These are phyloP conservation scores for Yamadazyma diospyri DNA, from an alignment of 1,139 yeast species.

Conservation along the genomic window DNA sequence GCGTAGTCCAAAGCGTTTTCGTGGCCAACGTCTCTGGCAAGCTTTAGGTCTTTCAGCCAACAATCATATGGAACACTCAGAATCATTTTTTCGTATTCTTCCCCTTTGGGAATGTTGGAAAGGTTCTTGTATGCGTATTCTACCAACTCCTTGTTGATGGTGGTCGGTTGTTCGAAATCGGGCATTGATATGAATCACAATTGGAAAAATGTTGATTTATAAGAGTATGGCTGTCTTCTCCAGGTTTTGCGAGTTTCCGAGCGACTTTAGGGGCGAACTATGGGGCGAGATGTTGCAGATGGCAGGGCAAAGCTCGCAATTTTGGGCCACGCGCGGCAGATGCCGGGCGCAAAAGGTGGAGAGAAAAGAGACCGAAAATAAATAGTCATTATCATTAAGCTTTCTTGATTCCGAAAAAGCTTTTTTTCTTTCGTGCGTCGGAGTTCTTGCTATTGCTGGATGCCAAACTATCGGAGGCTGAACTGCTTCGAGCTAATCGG, in stretches of 20 bases:
- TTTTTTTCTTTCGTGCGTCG: constrained; percentile 9
- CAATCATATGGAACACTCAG: constrained; percentile 24
- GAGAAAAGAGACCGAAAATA: too few relatives aligned
- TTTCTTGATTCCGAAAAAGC: constrained; percentile 13
- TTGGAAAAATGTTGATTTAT: background rate
- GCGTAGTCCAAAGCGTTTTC: constrained; percentile 35
- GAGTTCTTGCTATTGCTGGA: constrained; percentile 18
- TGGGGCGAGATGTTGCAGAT: too few relatives aligned
- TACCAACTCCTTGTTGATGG: constrained; percentile 34
- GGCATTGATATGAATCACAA: too few relatives aligned
- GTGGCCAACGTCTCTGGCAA: constrained; percentile 20
- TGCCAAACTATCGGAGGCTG: constrained; percentile 18
- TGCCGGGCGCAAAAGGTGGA: too few relatives aligned
- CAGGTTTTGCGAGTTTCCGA: too few relatives aligned
- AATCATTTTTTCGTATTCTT: constrained; percentile 28
- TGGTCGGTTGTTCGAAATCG: constrained; percentile 13
- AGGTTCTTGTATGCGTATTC: constrained; percentile 40
- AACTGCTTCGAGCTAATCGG: constrained; percentile 14
- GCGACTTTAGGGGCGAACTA: too few relatives aligned
- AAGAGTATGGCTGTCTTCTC: too few relatives aligned
- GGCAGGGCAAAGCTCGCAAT: too few relatives aligned
- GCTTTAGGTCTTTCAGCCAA: constrained; percentile 17
- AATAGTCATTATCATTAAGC: constrained; percentile 2
- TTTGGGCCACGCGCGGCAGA: too few relatives aligned
- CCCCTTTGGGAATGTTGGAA: constrained; percentile 37